These are phyloP conservation scores for Metarhizium sp. DNA, from an alignment of 2,329 filamentous ascomycete species.

Conservation along the genomic window DNA sequence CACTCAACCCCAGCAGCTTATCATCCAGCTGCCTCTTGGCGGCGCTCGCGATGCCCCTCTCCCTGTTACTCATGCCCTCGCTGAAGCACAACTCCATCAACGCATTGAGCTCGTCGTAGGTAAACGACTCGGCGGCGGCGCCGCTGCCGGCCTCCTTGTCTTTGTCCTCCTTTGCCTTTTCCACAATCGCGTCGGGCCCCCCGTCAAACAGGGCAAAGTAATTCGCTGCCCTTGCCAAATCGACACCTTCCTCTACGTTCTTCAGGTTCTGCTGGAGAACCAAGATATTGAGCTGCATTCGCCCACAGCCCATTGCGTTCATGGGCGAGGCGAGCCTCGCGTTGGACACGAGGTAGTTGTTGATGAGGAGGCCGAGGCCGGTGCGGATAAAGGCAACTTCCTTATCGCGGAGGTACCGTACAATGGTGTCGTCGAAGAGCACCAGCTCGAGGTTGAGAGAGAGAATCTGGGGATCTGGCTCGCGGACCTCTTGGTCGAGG, in stretches of 20 bases:
- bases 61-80: slow-evolving; percentile 54
- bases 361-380: slow-evolving; percentile 69
- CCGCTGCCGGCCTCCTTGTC: slow-evolving; percentile 20
- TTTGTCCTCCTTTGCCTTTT: slow-evolving; percentile 44
- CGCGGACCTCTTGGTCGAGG: slow-evolving; percentile 62
- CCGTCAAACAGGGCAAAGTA: slow-evolving; percentile 62
- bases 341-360: slow-evolving; percentile 67
- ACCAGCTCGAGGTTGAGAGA: slow-evolving; percentile 75
- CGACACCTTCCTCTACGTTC: slow-evolving; percentile 69
- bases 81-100: slow-evolving; percentile 60
- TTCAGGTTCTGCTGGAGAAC: slow-evolving; percentile 96
- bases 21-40: slow-evolving; percentile 63
- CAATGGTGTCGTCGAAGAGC: slow-evolving; percentile 76
- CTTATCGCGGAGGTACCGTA: slow-evolving; percentile 58
- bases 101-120: slow-evolving; percentile 57
- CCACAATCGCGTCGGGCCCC: slow-evolving; percentile 56
- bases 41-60: slow-evolving; percentile 56
- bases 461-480: slow-evolving; percentile 74
- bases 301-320: slow-evolving; percentile 73
- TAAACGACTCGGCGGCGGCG: slow-evolving; percentile 34
- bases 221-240: slow-evolving; percentile 51
- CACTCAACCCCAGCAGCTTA: slow-evolving; percentile 59
- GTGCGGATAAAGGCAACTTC: slow-evolving; percentile 69
- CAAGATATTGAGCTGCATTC: slow-evolving; percentile 88
- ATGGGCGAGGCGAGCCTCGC: slow-evolving; percentile 66